phyloP scores from a whole-genome alignment of 805 yeast species.

The Maudiozyma bulderi region DNA sequence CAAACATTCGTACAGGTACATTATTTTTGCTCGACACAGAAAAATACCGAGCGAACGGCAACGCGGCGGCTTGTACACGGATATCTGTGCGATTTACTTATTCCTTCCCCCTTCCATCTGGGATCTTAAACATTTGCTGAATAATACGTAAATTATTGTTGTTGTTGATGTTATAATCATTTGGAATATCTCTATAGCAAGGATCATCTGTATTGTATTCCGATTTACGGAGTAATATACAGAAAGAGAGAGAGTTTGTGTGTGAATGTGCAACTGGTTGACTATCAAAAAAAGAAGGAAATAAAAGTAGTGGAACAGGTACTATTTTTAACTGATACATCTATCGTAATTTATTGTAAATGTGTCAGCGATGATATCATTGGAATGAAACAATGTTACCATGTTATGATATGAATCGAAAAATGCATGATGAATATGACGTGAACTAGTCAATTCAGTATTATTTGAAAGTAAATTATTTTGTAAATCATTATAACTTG shows the following conservation, averaged over 20 bases:
- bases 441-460: background rate
- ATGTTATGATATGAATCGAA: background rate
- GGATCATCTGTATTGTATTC: too few species aligned
- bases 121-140: background rate
- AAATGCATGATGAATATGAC: background rate
- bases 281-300: background rate
- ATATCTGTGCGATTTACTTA: too few species aligned
- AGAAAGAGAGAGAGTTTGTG: too few species aligned
- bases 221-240: too few species aligned
- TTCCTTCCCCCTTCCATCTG: too few species aligned
- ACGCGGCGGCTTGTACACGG: too few species aligned
- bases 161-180: background rate
- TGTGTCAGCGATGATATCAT: background rate
- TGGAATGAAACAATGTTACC: background rate
- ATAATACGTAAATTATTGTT: background rate
- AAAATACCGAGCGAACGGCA: too few species aligned
- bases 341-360: background rate
- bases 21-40: too few species aligned
- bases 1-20: background rate
- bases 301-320: background rate
- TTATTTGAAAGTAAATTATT: background rate
- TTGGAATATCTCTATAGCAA: too few species aligned
- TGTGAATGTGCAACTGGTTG: background rate
- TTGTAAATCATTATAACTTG: slow-evolving; percentile 1
- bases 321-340: background rate